phyloP scores from a whole-genome alignment of 2,329 filamentous ascomycete genomes.

The Aspergillus sp. region DNA sequence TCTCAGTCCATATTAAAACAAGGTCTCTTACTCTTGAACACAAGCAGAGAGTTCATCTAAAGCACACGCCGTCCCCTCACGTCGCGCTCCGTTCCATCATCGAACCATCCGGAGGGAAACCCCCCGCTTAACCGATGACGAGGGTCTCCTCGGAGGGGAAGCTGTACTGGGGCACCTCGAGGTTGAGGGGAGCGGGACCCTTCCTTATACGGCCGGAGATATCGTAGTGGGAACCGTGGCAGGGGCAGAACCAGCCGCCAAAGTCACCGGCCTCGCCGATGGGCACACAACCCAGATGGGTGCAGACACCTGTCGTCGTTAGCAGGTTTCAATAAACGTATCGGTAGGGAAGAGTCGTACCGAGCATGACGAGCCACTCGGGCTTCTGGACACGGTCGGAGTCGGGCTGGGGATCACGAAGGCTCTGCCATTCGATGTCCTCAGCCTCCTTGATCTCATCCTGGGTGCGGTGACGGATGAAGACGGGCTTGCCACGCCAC shows the following conservation, averaged over 20 bases:
- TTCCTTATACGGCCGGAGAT: constrained; percentile 98
- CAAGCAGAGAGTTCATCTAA: constrained; percentile 34
- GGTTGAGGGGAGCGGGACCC: constrained; percentile 94
- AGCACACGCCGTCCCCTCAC: constrained; percentile 16
- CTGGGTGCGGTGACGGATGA: constrained; percentile 96
- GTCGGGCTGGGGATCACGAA: constrained; percentile 90
- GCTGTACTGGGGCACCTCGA: constrained; percentile 89
- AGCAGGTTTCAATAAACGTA: background rate
- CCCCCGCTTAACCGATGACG: constrained; percentile 76
- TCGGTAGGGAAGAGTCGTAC: constrained; percentile 48
- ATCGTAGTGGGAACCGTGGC: constrained; percentile 99
- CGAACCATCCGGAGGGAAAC: background rate
- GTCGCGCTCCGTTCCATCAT: constrained; percentile 5
- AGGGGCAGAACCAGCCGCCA: constrained; percentile 99
- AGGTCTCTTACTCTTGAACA: constrained; percentile 37
- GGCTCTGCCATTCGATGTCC: constrained; percentile 72
- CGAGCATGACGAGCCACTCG: constrained; percentile 98
- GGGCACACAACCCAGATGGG: constrained; percentile 97
- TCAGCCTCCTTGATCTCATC: constrained; percentile 95
- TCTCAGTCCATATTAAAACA: constrained; percentile 39
- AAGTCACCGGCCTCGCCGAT: constrained; percentile 98
- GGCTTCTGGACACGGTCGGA: constrained; percentile 94
- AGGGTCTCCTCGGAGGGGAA: constrained; percentile 88
- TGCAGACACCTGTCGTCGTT: constrained; percentile 78
- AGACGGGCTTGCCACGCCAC: constrained; percentile 99